Percentiles rank a stretch among this genome's conserved stretches.
Evolutionary conservation across 2,329 filamentous ascomycete species (phyloP).

Genomic region (Phaeosphaeria sp.): DNA sequence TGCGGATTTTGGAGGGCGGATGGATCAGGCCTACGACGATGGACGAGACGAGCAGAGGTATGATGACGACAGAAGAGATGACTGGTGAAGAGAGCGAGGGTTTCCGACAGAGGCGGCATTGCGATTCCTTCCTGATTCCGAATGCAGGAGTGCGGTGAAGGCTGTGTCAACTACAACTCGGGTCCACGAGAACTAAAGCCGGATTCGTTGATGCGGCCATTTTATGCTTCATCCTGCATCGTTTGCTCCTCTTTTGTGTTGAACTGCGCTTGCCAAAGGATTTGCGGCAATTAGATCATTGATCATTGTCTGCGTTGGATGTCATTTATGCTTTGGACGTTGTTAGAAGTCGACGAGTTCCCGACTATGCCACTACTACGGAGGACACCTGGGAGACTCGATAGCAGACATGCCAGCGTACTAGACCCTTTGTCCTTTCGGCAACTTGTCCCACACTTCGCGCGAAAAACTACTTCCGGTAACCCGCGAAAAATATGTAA

Average conservation of each 20-base stretch:
- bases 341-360: neutral
- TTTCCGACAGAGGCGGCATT: neutral
- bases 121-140: neutral
- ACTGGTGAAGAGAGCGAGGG: conserved; percentile 2
- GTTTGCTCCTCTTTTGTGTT: neutral
- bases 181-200: neutral
- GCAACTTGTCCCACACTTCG: neutral
- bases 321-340: too few relatives aligned
- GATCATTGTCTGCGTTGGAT: neutral
- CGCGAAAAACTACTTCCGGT: neutral
- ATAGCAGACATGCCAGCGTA: too few relatives aligned
- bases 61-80: conserved; percentile 23
- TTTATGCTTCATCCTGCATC: neutral
- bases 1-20: conserved; percentile 26
- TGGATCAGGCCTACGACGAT: conserved; percentile 31
- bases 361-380: neutral
- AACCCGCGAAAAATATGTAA: neutral
- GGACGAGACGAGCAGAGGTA: conserved; percentile 31
- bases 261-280: neutral
- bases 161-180: neutral
- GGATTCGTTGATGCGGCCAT: neutral
- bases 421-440: neutral
- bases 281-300: neutral
- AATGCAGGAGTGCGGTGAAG: neutral
- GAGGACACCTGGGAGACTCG: neutral